Percentiles rank a stretch among this genome's conserved stretches.
These are phyloP conservation scores for Salix purpurea DNA, from an alignment of 345 rosid genomes.

Conservation along the genomic window DNA sequence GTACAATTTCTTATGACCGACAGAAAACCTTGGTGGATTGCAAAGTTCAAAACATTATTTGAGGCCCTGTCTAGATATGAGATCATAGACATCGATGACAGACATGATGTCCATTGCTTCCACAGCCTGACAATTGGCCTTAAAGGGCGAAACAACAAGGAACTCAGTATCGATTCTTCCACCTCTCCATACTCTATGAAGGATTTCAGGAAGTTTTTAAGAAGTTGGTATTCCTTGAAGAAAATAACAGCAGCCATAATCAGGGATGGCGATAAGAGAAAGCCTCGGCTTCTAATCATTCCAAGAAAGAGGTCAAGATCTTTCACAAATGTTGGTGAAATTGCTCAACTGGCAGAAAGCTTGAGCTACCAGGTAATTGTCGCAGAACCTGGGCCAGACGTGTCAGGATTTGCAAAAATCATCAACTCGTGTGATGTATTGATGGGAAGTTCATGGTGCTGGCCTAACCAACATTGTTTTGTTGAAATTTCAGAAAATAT, in stretches of 20 bases:
- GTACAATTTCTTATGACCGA: slow-evolving; percentile 63
- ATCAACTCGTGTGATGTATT: slow-evolving; percentile 77
- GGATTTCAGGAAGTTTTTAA: slow-evolving; percentile 51
- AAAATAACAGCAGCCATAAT: slow-evolving; percentile 29
- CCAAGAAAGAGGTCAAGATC: slow-evolving; percentile 54
- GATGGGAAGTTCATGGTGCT: slow-evolving; percentile 50
- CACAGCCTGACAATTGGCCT: slow-evolving; percentile 51
- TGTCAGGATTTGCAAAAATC: slow-evolving; percentile 35
- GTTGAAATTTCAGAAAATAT: too few species aligned
- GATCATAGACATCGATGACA: slow-evolving; percentile 49
- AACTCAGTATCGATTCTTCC: slow-evolving; percentile 57
- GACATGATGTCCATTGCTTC: slow-evolving; percentile 52
- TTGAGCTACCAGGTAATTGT: slow-evolving; percentile 51
- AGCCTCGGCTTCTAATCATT: slow-evolving; percentile 56
- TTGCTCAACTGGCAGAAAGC: slow-evolving; percentile 36
- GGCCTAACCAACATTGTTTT: slow-evolving; percentile 71
- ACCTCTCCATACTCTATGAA: slow-evolving; percentile 43
- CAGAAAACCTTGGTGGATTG: slow-evolving; percentile 38
- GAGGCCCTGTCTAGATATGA: slow-evolving; percentile 47
- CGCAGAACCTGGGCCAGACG: slow-evolving; percentile 46
- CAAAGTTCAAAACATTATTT: slow-evolving; percentile 42
- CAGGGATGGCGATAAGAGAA: slow-evolving; percentile 6
- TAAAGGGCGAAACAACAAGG: slow-evolving; percentile 38
- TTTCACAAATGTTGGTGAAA: slow-evolving; percentile 40
- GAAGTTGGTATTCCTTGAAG: slow-evolving; percentile 44